Evolutionary conservation across 2,329 filamentous ascomycete species (phyloP), one percentile per base, ranked within the genome.

Genomic region (Talaromyces sp.): DNA sequence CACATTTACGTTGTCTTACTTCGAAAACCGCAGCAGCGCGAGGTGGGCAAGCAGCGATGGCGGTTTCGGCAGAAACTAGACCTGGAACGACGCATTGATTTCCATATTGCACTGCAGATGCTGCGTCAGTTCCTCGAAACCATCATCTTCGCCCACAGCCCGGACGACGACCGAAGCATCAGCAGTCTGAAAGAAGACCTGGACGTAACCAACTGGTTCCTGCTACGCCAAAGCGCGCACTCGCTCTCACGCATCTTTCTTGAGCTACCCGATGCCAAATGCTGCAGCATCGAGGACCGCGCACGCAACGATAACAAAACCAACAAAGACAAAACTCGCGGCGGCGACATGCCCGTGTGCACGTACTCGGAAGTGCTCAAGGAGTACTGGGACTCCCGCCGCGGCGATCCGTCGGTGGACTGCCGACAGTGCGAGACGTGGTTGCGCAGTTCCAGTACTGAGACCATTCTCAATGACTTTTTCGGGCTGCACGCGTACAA

Each of bases 121-220:
- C 41, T 71, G 57, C 68, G 68, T 24, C 67, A 69, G 60, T 66
- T 69, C n/a, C 62, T 66, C 51, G 68, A 70, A 38, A 66, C 66
- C 1, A 68, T 71, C 62, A 67, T 71, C 43, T 68, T 70, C 19
- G 64, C 65, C n/a, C 69, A 71, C 31, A 65, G 68, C 1, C 69
- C 69, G 2, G 69, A 64, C 53, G 65, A 66, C 50, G 70, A 67
- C 63, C 61, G 67, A 27, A 66, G 67, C 19, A 67, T 69, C 54
- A 59, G 53, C 43, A 68, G 69, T 0, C 62, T 67, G 2, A 68
- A 61, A 43, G 65, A 66, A 21, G 70, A 68, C 61, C 58, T 66
- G 38, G 64, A 67, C 14, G 66, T 70, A 29, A 66, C 69, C 10
- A 69, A 65, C 8, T 71, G 69, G 69, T 71, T 71, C 48, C 60